phyloP scores from a whole-genome alignment of 371 early-diverging fungal genomes.

The Blastocladiella emersonii region DNA sequence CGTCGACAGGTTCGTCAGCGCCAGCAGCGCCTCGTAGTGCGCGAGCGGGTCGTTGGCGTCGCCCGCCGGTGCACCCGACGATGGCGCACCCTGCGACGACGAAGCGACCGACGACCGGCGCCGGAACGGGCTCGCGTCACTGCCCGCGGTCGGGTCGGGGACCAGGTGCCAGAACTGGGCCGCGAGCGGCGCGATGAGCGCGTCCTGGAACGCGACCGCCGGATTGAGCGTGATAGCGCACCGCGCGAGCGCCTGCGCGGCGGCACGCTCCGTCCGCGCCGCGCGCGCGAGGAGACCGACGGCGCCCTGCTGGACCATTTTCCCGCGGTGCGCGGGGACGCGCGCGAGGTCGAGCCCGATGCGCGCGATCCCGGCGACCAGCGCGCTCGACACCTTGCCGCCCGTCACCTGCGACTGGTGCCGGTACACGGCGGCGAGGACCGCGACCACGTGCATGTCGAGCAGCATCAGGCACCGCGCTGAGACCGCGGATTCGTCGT shows the following conservation, averaged over 20 bases:
- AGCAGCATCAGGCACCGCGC: neutral
- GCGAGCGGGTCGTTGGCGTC: slow-evolving; percentile 38
- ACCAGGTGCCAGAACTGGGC: slow-evolving; percentile 36
- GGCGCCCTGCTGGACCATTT: slow-evolving; percentile 69
- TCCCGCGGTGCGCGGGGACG: slow-evolving; percentile 51
- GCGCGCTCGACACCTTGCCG: neutral
- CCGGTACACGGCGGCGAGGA: neutral
- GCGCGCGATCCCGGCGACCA: slow-evolving; percentile 22
- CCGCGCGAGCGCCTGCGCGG: slow-evolving; percentile 77
- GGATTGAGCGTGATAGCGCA: slow-evolving; percentile 84
- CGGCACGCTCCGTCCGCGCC: slow-evolving; percentile 10
- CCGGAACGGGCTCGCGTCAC: slow-evolving; percentile 33
- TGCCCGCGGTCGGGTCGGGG: no score
- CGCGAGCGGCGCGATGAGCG: slow-evolving; percentile 24
- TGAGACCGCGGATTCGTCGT: neutral
- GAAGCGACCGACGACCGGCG: no score
- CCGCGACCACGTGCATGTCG: neutral
- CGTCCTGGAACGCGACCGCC: slow-evolving; percentile 60
- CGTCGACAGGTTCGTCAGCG: slow-evolving; percentile 64
- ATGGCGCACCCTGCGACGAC: no score
- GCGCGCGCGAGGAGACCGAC: slow-evolving; percentile 38
- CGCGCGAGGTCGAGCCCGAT: slow-evolving; percentile 53
- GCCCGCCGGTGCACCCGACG: slow-evolving; percentile 32
- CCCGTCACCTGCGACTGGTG: neutral
- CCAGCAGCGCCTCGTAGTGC: slow-evolving; percentile 83